Base-by-base conservation (phyloP, 306 rosid species). In the Vigna radiata region DNA sequence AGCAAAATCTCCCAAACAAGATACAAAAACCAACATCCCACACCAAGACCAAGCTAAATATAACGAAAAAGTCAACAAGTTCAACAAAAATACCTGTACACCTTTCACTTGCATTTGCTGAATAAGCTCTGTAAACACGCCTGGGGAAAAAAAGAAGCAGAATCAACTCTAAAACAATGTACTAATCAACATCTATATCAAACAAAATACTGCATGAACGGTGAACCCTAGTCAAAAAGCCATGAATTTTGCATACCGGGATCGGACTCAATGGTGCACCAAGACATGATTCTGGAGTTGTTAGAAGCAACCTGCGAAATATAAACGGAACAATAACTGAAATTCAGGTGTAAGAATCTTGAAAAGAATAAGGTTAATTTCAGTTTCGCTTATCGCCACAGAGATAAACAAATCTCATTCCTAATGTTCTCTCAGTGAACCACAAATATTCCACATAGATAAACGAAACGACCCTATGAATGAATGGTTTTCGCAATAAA, bases 221-320 rank as follows among this genome's bases (percentile, higher is more conserved):
- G 65, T 65, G n/a, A 77, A 72, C 60, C 72, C 76, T 21, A 69
- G 3, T 15, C 25, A 73, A 41, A 60, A 52, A 61, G 4, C 37
- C 44, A 71, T 64, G 11, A 17, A 75, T 1, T 23, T 2, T 0
- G 16, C 81, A 72, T 91, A 95, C 99, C 97, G 2, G 97, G 99
- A 87, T 95, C 99, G 44, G 99, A 95, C 81, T 95, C 99, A 83
- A 95, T 92, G n/a, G 99, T 92, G 77, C 99, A 95, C 99, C 99
- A 95, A 86, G 99, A 92, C 97, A 95, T 95, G 87, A 66, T 86
- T 83, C 62, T 43, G 68, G 68, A 44, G 62, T 65, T 73, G 47
- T 49, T 79, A 13, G 36, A 82, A 71, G 25, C 39, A 72, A 73
- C 73, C 98, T 90, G 94, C 78, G 62, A 48, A 60, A 9, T 19